Conservation (phyloP, 139 green algal species). For the Desmodesmus armatus region DNA sequence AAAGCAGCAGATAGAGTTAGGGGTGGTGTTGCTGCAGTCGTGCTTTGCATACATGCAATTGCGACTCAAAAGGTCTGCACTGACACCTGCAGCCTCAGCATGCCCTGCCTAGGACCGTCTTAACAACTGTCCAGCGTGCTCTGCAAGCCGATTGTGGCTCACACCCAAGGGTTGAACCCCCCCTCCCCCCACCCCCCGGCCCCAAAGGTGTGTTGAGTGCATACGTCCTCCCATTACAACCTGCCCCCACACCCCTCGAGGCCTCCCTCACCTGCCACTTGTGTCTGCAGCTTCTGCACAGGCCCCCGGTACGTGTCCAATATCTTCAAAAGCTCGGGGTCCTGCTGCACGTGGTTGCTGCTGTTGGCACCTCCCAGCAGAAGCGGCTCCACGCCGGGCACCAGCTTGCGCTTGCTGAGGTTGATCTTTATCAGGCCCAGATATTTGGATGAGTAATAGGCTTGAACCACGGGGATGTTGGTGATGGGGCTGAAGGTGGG, state of each 20-base stretch:
- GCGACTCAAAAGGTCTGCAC: too few species aligned
- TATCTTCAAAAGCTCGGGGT: conserved; percentile 8
- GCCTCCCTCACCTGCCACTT: neutral
- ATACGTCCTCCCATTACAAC: too few species aligned
- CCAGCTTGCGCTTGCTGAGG: neutral
- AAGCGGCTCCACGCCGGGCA: conserved; percentile 11
- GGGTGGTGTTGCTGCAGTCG: too few species aligned
- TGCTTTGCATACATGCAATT: too few species aligned
- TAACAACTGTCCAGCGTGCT: too few species aligned
- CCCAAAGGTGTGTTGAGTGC: too few species aligned
- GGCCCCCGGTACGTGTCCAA: neutral
- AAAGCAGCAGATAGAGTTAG: too few species aligned
- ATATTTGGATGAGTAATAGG: conserved; percentile 48
- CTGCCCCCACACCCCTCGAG: neutral
- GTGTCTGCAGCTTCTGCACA: conserved; percentile 15
- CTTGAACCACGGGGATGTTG: conserved; percentile 50
- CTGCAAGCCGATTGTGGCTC: too few species aligned
- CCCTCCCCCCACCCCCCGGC: too few species aligned
- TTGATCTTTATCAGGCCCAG: conserved; percentile 42
- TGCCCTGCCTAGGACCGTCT: too few species aligned
- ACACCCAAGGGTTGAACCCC: too few species aligned
- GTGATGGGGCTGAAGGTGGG: conserved; percentile 48
- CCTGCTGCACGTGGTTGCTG: conserved; percentile 43
- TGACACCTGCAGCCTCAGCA: too few species aligned
- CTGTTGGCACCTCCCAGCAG: conserved; percentile 50